Evolutionary conservation across 2,329 filamentous ascomycete genomes (phyloP).

Genomic region (Scopulariopsis brevicaulis): DNA sequence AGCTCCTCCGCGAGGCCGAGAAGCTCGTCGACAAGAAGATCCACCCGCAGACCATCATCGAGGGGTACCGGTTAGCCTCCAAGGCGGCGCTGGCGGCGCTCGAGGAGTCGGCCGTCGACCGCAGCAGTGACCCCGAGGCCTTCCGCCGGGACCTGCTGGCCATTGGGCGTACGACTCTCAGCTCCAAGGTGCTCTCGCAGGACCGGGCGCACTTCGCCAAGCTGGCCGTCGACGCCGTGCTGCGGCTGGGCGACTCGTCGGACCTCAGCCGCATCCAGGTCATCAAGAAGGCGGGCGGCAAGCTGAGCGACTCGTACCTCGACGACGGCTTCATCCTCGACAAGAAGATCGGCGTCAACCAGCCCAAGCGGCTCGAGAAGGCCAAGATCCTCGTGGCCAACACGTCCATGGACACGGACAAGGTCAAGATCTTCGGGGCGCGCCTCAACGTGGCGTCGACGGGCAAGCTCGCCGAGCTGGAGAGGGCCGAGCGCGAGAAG

Average conservation of each 20-base stretch:
- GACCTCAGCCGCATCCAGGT: slow-evolving; percentile 98
- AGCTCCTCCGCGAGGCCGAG: slow-evolving; percentile 91
- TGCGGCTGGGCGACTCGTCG: slow-evolving; percentile 79
- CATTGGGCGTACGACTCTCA: slow-evolving; percentile 90
- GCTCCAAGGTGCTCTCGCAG: slow-evolving; percentile 92
- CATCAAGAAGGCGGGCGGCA: slow-evolving; percentile 98
- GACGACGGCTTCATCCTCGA: slow-evolving; percentile 98
- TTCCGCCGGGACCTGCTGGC: slow-evolving; percentile 85
- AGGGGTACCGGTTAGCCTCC: slow-evolving; percentile 96
- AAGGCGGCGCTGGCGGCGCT: slow-evolving; percentile 76
- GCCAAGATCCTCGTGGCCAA: slow-evolving; percentile 97
- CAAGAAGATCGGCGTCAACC: slow-evolving; percentile 98
- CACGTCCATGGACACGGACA: slow-evolving; percentile 98
- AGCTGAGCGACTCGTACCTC: slow-evolving; percentile 93
- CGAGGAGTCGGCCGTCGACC: slow-evolving; percentile 75
- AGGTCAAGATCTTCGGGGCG: slow-evolving; percentile 98
- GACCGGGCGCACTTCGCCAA: slow-evolving; percentile 86
- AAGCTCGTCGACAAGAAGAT: slow-evolving; percentile 97
- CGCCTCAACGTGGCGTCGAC: slow-evolving; percentile 94
- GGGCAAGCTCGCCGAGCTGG: slow-evolving; percentile 92
- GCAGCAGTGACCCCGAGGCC: slow-evolving; percentile 69
- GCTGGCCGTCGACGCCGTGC: slow-evolving; percentile 81
- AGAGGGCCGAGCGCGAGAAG: slow-evolving; percentile 97
- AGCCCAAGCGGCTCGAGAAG: slow-evolving; percentile 94
- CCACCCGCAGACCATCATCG: slow-evolving; percentile 98